phyloP scores from a whole-genome alignment of 1,284 basidiomycete species.

The Marasmius sp. region DNA sequence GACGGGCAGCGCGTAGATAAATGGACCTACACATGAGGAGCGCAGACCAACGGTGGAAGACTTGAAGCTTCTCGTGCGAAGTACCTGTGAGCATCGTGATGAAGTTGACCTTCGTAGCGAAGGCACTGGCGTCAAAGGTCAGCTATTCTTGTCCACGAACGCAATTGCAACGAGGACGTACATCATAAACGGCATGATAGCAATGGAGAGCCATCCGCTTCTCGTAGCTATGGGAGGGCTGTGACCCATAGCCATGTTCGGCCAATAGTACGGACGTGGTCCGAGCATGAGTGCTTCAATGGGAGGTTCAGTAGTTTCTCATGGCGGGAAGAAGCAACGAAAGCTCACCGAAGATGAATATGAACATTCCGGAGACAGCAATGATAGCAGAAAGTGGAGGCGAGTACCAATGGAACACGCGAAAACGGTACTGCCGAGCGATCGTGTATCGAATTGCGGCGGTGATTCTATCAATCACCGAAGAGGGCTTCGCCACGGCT shows the following conservation, averaged over 20 bases:
- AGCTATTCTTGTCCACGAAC: neutral
- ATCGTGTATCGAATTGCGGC: conserved; percentile 24
- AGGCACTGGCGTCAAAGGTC: conserved; percentile 21
- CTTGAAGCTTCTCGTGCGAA: conserved; percentile 46
- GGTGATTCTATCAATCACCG: conserved; percentile 18
- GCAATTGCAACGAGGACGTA: conserved; percentile 10
- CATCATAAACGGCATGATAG: conserved; percentile 36
- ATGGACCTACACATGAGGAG: conserved; percentile 32
- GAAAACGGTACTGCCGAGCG: conserved; percentile 25
- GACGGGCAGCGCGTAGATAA: conserved; percentile 4
- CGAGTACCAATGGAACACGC: conserved; percentile 27
- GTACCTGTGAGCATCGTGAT: conserved; percentile 37
- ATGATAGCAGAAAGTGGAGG: conserved; percentile 31
- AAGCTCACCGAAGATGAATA: conserved; percentile 30
- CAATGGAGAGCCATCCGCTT: conserved; percentile 33
- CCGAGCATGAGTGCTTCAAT: conserved; percentile 29
- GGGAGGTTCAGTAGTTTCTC: neutral
- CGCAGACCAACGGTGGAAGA: conserved; percentile 41
- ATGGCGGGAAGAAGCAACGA: neutral
- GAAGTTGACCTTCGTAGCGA: conserved; percentile 41
- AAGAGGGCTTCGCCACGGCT: neutral
- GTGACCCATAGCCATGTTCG: conserved; percentile 32
- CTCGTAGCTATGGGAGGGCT: conserved; percentile 37
- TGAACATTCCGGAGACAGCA: conserved; percentile 27
- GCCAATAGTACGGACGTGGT: conserved; percentile 35